Evolutionary conservation across 164 flowering plant genomes (phyloP), one percentile per base, ranked within the genome.

Genomic region (Chloranthus sessilifolius): DNA sequence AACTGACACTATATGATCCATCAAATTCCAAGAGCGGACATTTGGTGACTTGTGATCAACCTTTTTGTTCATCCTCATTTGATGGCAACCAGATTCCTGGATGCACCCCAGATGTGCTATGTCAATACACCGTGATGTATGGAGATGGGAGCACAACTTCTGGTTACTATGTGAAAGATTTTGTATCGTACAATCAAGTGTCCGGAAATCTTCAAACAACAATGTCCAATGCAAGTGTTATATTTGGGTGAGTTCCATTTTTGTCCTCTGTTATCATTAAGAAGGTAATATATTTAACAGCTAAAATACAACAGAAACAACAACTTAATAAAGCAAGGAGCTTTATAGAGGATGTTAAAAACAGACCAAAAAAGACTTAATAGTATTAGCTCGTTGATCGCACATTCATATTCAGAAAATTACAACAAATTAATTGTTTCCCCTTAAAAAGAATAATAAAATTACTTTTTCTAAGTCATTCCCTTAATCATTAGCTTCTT

Each of bases 81-180:
- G 59, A 60, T 20, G 53, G 46, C 8, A n/a, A n/a, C n/a, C 22
- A 38, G 0, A 24, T 70, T 41, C 48, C 73, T 28, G 79, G 67
- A 15, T 94, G 99, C 63, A 58, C 33, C 21, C 54, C 74, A 10
- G 62, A 70, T 1, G 10, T 58, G 53, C 63, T 14, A 8, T 94
- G 97, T 47, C 66, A 66, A 16, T 94, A 84, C 53, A 61, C 46
- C 52, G 83, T 86, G 49, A 58, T 58, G 7, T 92, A 92, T 74
- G 99, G 97, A 44, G 99, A 94, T 70, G 99, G 99, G 52, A 89
- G 99, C 74, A 34, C 85, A 36, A 86, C 92, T 47, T 38, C 74
- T 53, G 99, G 99, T 21, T 81, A 74, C 72, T 94, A 74, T 66
- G 89, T 94, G 15, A 67, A 62, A 60, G 99, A 94, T 71, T 7